phyloP scores from a whole-genome alignment of 306 rosid genomes.

The Abrus pulchellus region DNA sequence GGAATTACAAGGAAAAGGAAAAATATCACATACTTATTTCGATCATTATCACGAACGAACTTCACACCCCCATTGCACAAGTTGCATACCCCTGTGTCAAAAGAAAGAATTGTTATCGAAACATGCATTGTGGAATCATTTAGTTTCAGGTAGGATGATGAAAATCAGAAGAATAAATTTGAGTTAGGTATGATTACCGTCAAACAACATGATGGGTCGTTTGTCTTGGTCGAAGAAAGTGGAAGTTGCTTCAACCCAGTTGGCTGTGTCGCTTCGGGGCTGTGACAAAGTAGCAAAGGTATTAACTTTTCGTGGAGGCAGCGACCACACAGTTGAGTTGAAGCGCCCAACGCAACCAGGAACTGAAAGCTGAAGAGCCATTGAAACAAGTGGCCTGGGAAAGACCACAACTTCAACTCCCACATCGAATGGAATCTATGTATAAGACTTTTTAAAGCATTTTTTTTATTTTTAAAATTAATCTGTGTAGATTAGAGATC shows the following conservation, averaged over 20 bases:
- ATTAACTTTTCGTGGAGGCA: conserved; percentile 43
- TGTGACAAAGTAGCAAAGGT: conserved; percentile 68
- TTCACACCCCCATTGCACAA: conserved; percentile 95
- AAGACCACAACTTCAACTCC: too few species aligned
- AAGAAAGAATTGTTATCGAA: conserved; percentile 9
- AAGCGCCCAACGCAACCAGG: conserved; percentile 49
- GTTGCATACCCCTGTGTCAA: conserved; percentile 82
- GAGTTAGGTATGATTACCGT: conserved; percentile 57
- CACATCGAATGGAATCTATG: too few species aligned
- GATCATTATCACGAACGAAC: conserved; percentile 85
- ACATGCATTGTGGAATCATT: background rate
- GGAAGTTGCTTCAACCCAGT: conserved; percentile 84
- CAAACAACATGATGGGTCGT: conserved; percentile 94
- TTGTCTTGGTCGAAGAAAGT: conserved; percentile 74
- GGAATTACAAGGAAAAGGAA: conserved; percentile 25
- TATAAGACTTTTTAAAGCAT: too few species aligned
- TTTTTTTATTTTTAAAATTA: too few species aligned
- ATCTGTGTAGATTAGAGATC: too few species aligned
- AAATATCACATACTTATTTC: conserved; percentile 59
- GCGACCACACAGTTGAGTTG: conserved; percentile 40
- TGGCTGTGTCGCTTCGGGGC: conserved; percentile 42
- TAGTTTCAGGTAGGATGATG: background rate
- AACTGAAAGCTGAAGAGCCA: conserved; percentile 70
- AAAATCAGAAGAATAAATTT: background rate
- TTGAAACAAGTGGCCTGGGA: background rate